phyloP scores from a whole-genome alignment of 148 eudicot species.

The Dianthus caryophyllus region DNA sequence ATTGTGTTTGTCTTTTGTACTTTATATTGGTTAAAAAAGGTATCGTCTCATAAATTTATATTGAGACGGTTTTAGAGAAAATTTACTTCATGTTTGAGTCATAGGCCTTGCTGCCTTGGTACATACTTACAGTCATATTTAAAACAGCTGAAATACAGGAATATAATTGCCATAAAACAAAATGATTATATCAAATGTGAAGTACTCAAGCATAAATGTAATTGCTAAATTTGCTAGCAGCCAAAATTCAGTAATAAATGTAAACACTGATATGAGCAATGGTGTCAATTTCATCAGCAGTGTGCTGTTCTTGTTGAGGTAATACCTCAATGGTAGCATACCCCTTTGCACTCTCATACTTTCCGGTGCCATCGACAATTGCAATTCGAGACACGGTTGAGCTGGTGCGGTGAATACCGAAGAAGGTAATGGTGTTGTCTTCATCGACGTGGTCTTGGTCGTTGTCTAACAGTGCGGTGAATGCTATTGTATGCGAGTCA shows the following conservation, averaged over 20 bases:
- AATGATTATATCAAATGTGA: background rate
- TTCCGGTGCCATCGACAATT: constrained; percentile 79
- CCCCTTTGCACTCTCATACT: constrained; percentile 80
- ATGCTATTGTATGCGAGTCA: constrained; percentile 74
- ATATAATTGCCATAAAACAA: too few species aligned
- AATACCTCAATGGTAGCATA: constrained; percentile 76
- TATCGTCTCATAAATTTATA: too few species aligned
- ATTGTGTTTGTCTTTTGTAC: too few species aligned
- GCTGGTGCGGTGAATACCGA: constrained; percentile 81
- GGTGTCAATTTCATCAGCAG: constrained; percentile 88
- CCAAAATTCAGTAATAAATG: constrained; percentile 24
- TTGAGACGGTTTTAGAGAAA: too few species aligned
- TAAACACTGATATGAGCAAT: constrained; percentile 65
- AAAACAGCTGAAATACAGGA: too few species aligned
- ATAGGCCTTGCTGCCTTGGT: too few species aligned
- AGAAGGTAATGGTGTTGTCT: constrained; percentile 63
- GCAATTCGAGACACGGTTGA: constrained; percentile 65
- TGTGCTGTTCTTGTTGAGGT: constrained; percentile 74
- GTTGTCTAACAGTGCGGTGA: constrained; percentile 62
- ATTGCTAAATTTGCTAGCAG: too few species aligned
- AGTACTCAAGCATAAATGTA: too few species aligned
- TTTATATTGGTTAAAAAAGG: too few species aligned
- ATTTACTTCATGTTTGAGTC: too few species aligned
- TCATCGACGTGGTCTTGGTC: constrained; percentile 35
- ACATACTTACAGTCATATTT: too few species aligned